Percentiles rank a stretch among this genome's conserved stretches.
These are phyloP conservation scores for Cutaneotrichosporon sp. DNA, from an alignment of 1,284 basidiomycete species.

Conservation along the genomic window DNA sequence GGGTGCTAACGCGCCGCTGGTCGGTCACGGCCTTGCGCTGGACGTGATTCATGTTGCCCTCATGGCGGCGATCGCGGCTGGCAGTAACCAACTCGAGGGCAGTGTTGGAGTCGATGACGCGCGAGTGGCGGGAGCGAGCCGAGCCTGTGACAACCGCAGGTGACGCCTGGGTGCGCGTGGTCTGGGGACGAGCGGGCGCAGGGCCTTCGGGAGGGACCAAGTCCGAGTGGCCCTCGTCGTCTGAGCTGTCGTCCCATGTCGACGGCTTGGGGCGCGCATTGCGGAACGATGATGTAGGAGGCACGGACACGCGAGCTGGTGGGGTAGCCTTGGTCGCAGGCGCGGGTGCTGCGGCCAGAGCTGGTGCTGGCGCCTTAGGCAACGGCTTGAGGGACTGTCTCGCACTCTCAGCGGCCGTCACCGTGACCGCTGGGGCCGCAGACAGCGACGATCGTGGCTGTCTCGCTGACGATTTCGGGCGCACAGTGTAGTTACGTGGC, in stretches of 20 bases:
- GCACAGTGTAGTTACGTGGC: background rate
- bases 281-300: conserved; percentile 24
- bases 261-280: conserved; percentile 11
- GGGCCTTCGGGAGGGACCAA: conserved; percentile 12
- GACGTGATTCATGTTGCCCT: conserved; percentile 31
- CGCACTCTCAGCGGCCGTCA: conserved; percentile 2
- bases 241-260: conserved; percentile 27
- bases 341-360: background rate
- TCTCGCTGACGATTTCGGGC: background rate
- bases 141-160: conserved; percentile 28
- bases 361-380: background rate
- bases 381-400: conserved; percentile 2
- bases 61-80: conserved; percentile 38
- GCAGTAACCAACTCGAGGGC: conserved; percentile 37
- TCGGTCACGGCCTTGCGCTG: conserved; percentile 33
- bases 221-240: conserved; percentile 25
- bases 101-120: conserved; percentile 17
- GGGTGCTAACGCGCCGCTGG: conserved; percentile 21
- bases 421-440: conserved; percentile 5
- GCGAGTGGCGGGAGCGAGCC: conserved; percentile 29
- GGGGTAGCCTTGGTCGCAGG: conserved; percentile 1
- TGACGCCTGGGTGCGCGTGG: conserved; percentile 19
- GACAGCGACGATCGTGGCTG: conserved; percentile 1
- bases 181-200: conserved; percentile 10
- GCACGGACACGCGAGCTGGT: background rate